phyloP scores from a whole-genome alignment of 2,329 filamentous ascomycete species.

The Catunica adiposa region DNA sequence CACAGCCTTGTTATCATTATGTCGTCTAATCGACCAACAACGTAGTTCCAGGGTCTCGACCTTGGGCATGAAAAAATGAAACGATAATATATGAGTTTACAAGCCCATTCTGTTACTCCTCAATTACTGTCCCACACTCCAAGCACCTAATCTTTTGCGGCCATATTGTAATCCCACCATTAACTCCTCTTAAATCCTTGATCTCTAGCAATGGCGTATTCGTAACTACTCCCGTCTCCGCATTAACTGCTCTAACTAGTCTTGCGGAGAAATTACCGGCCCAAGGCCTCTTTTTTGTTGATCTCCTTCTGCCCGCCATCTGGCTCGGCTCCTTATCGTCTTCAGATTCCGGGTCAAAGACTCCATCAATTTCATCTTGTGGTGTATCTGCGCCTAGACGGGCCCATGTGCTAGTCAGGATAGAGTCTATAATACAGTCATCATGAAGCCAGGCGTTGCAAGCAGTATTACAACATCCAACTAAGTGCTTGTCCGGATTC shows the following conservation, averaged over 20 bases:
- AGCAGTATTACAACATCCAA: conserved; percentile 37
- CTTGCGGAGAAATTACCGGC: conserved; percentile 34
- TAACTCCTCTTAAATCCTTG: conserved; percentile 32
- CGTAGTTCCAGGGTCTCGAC: too few species aligned
- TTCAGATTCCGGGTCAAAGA: background rate
- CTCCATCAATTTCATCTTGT: conserved; percentile 20
- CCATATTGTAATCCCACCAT: conserved; percentile 36
- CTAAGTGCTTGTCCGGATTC: conserved; percentile 43
- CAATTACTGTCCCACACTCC: conserved; percentile 30
- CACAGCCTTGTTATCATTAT: background rate
- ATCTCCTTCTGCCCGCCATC: background rate
- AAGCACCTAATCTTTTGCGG: conserved; percentile 35
- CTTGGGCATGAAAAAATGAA: too few species aligned
- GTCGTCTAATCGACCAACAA: background rate
- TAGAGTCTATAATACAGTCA: conserved; percentile 42
- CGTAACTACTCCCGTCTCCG: background rate
- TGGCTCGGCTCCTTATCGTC: background rate
- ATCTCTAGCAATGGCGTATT: conserved; percentile 32
- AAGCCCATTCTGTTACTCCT: conserved; percentile 18
- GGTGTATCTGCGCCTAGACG: conserved; percentile 35
- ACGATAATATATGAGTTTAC: too few species aligned
- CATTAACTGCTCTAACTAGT: conserved; percentile 20
- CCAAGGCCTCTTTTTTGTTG: conserved; percentile 29
- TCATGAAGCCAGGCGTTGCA: conserved; percentile 49
- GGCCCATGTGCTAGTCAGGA: conserved; percentile 33